phyloP scores from a whole-genome alignment of 2,329 filamentous ascomycete genomes.

The Hymenoscyphus fructigenus region DNA sequence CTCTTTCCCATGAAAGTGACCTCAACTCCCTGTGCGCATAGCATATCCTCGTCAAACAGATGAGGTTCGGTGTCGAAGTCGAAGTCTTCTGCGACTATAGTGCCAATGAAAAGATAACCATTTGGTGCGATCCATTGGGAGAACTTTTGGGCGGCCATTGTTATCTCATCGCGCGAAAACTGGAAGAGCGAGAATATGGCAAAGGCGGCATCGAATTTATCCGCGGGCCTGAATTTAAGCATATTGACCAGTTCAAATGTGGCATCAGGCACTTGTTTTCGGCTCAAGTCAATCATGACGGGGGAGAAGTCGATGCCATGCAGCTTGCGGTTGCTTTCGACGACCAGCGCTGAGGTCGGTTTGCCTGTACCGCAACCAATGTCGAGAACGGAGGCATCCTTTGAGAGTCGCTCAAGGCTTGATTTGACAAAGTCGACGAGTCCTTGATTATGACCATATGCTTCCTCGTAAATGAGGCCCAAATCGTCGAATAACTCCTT shows the following conservation, averaged over 20 bases:
- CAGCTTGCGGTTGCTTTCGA: conserved; percentile 24
- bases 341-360: conserved; percentile 31
- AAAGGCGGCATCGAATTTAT: conserved; percentile 15
- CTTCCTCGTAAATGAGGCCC: not conserved
- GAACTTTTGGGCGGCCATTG: conserved; percentile 16
- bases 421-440: conserved; percentile 6
- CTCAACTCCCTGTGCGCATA: conserved; percentile 16
- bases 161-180: conserved; percentile 18
- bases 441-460: conserved; percentile 4
- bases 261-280: conserved; percentile 19
- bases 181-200: conserved; percentile 21
- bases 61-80: not conserved
- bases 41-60: conserved; percentile 18
- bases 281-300: conserved; percentile 25
- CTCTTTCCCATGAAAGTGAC: conserved; percentile 23
- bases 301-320: conserved; percentile 37
- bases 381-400: conserved; percentile 28
- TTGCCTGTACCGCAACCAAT: conserved; percentile 39
- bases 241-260: conserved; percentile 23
- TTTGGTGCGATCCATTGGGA: conserved; percentile 19
- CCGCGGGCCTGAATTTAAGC: conserved; percentile 17
- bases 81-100: conserved; percentile 17
- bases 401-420: not conserved
- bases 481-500: not conserved
- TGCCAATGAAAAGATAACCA: conserved; percentile 20